Evolutionary conservation across 139 green algal species (phyloP).

Genomic region (Chlorella sorokiniana): DNA sequence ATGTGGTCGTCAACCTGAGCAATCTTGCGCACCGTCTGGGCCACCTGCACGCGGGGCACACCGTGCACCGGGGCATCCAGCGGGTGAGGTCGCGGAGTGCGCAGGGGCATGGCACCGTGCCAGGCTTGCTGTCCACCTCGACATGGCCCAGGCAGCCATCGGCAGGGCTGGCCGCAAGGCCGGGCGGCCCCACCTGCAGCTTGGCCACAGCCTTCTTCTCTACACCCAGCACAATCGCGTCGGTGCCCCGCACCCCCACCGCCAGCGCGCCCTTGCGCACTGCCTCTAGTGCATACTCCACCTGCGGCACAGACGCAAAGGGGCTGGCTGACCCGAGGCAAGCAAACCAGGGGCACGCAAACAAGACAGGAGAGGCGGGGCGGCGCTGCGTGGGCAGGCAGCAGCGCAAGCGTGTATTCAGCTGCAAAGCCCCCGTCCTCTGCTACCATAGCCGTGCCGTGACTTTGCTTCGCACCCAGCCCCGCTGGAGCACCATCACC

Average conservation of each 20-base stretch:
- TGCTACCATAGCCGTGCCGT: no score
- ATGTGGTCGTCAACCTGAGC: slow-evolving; percentile 96
- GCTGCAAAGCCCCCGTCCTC: no score
- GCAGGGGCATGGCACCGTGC: not conserved
- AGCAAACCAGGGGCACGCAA: no score
- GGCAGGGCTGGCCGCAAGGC: not conserved
- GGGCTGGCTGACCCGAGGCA: not conserved
- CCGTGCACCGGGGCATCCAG: not conserved
- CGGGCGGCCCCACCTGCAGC: slow-evolving; percentile 67
- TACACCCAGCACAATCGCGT: slow-evolving; percentile 92
- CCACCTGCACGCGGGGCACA: slow-evolving; percentile 51
- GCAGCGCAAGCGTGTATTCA: no score
- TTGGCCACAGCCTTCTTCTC: slow-evolving; percentile 97
- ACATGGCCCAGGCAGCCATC: not conserved
- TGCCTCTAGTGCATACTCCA: slow-evolving; percentile 98
- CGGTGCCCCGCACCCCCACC: slow-evolving; percentile 89
- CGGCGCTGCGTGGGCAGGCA: no score
- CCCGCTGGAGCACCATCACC: no score
- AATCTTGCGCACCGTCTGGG: slow-evolving; percentile 96
- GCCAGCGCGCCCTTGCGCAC: slow-evolving; percentile 94
- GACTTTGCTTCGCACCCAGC: no score
- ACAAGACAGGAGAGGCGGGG: no score
- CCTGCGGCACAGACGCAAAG: slow-evolving; percentile 62
- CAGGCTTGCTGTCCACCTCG: not conserved
- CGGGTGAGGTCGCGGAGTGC: not conserved